Evolutionary conservation across 1,139 yeast genomes (phyloP).

Genomic region (Suhomyces panamericanus): DNA sequence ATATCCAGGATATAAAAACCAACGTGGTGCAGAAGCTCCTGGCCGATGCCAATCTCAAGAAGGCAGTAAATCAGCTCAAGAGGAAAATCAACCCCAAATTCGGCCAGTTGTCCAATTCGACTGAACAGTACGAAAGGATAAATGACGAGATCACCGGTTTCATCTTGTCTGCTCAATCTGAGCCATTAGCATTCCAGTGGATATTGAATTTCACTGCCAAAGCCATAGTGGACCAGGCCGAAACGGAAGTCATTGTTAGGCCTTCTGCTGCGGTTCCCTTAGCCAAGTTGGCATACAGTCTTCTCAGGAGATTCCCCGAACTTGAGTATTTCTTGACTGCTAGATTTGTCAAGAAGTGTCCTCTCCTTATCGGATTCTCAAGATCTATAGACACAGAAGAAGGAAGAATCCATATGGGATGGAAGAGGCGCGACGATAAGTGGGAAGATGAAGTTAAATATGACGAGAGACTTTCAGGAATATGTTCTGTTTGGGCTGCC

Average conservation of each 20-base stretch:
- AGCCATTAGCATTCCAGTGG: slow-evolving; percentile 64
- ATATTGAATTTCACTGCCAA: slow-evolving; percentile 79
- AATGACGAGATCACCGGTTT: slow-evolving; percentile 50
- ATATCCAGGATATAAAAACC: slow-evolving; percentile 59
- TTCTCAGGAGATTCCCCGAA: slow-evolving; percentile 62
- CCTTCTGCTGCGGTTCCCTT: slow-evolving; percentile 80
- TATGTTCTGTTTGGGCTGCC: slow-evolving; percentile 76
- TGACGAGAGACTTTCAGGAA: slow-evolving; percentile 85
- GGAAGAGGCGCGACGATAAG: slow-evolving; percentile 58
- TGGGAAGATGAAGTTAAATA: slow-evolving; percentile 82
- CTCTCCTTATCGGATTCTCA: slow-evolving; percentile 78
- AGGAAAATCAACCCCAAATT: slow-evolving; percentile 83
- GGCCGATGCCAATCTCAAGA: slow-evolving; percentile 43
- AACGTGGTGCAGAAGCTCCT: slow-evolving; percentile 53
- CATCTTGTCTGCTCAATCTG: slow-evolving; percentile 45
- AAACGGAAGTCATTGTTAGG: slow-evolving; percentile 82
- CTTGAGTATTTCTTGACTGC: slow-evolving; percentile 70
- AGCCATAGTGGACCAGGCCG: slow-evolving; percentile 87
- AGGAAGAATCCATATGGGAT: slow-evolving; percentile 85
- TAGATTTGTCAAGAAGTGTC: slow-evolving; percentile 87
- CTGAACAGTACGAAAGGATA: slow-evolving; percentile 55
- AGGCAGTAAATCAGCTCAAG: slow-evolving; percentile 47
- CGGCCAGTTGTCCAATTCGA: slow-evolving; percentile 84
- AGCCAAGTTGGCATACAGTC: slow-evolving; percentile 60
- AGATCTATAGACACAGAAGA: slow-evolving; percentile 77